A percentile compares a stretch with the other conserved stretches of the same genome.
These are phyloP conservation scores for Gynostemma pentaphyllum DNA, from an alignment of 306 rosid genomes.

Conservation along the genomic window DNA sequence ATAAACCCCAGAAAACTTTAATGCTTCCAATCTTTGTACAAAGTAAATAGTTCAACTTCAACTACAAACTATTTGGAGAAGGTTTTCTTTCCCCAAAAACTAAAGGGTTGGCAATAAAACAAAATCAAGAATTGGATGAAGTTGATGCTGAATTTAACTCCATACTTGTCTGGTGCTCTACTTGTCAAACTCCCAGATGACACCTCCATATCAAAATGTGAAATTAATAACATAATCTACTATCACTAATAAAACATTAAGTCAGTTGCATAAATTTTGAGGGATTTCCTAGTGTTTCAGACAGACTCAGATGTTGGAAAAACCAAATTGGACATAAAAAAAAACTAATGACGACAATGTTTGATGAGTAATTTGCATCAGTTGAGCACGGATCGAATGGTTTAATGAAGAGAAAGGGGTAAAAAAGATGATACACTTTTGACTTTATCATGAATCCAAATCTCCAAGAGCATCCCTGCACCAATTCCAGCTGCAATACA, in stretches of 20 bases:
- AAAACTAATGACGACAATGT: background rate
- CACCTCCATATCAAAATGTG: slow-evolving; percentile 43
- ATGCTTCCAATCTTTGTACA: slow-evolving; percentile 8
- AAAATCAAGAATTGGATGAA: background rate
- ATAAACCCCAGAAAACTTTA: background rate
- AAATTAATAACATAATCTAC: too few species aligned
- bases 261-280: background rate
- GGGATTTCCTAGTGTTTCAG: background rate
- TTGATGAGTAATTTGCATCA: background rate
- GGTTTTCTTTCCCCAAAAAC: background rate
- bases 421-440: slow-evolving; percentile 30
- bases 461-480: slow-evolving; percentile 77
- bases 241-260: too few species aligned
- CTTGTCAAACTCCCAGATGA: slow-evolving; percentile 83
- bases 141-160: background rate
- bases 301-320: background rate
- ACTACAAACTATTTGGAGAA: too few species aligned
- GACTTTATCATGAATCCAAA: slow-evolving; percentile 71
- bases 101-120: background rate
- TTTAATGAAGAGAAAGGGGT: background rate
- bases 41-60: background rate
- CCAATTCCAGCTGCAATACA: slow-evolving; percentile 65
- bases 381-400: background rate
- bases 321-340: background rate
- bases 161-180: slow-evolving; percentile 7